These are phyloP conservation scores for Pseudocercospora fijiensis DNA, from an alignment of 2,329 filamentous ascomycete genomes.

Conservation along the genomic window DNA sequence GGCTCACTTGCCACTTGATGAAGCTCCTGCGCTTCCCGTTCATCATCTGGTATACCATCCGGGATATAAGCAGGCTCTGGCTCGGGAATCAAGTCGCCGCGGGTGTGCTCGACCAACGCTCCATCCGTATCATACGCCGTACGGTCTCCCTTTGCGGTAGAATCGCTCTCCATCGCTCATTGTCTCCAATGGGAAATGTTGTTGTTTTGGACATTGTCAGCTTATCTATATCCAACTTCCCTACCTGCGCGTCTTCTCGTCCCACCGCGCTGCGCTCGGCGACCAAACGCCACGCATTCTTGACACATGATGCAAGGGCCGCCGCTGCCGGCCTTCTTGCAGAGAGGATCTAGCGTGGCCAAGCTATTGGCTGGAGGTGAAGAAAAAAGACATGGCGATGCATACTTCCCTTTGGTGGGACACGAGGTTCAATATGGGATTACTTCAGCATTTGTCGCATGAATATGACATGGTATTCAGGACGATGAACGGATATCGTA, in stretches of 20 bases:
- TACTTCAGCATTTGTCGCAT: not conserved
- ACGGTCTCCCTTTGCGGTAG: not conserved
- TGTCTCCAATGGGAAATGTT: not conserved
- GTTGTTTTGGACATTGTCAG: not conserved
- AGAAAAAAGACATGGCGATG: not conserved
- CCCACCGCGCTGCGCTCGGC: not conserved
- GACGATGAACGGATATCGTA: not conserved
- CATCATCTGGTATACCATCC: slow-evolving; percentile 28
- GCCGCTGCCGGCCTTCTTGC: slow-evolving; percentile 5
- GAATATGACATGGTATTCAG: not conserved
- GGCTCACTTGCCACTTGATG: slow-evolving; percentile 15
- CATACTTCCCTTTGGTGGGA: not conserved
- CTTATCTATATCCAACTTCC: not conserved
- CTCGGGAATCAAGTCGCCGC: slow-evolving; percentile 24
- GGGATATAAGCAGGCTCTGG: slow-evolving; percentile 30
- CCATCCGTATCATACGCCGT: not conserved
- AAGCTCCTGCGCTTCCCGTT: slow-evolving; percentile 39
- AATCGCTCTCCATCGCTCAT: not conserved
- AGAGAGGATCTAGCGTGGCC: slow-evolving; percentile 4
- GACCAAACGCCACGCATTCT: not conserved
- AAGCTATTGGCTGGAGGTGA: not conserved
- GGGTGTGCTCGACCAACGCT: slow-evolving; percentile 4
- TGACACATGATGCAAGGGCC: slow-evolving; percentile 3
- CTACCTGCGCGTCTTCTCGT: not conserved
- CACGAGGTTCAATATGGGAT: not conserved